Conservation (phyloP, 1,139 yeast genomes). For the Diutina sp. region DNA sequence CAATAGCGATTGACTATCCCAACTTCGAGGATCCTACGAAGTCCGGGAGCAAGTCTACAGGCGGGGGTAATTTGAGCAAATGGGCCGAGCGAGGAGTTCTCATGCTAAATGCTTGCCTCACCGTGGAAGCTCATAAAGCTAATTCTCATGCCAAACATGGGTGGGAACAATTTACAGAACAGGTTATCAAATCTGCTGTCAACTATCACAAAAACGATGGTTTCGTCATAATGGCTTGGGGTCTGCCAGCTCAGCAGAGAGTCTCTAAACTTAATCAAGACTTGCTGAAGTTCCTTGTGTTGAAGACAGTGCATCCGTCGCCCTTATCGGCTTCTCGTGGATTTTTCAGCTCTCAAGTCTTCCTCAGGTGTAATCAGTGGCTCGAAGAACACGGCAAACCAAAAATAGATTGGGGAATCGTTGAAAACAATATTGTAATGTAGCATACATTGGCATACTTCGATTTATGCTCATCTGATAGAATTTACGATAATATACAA, state of each 20-base stretch:
- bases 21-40: conserved; percentile 47
- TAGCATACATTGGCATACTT: background rate
- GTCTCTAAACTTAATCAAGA: conserved; percentile 28
- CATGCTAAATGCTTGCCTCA: conserved; percentile 74
- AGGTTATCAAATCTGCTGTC: conserved; percentile 40
- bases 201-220: conserved; percentile 30
- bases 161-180: conserved; percentile 86
- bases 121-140: conserved; percentile 90
- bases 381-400: conserved; percentile 32
- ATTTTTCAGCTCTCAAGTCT: conserved; percentile 64
- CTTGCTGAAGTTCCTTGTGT: conserved; percentile 31
- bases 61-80: conserved; percentile 56
- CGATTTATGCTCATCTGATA: too few relatives aligned
- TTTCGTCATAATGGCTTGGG: conserved; percentile 86
- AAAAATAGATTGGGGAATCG: conserved; percentile 53
- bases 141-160: conserved; percentile 86
- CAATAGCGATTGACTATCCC: conserved; percentile 60
- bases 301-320: conserved; percentile 84
- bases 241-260: conserved; percentile 77
- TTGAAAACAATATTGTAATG: conserved; percentile 14
- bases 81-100: conserved; percentile 92
- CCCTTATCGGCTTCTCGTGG: conserved; percentile 86
- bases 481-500: background rate
- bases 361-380: conserved; percentile 66
- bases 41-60: conserved; percentile 5